Evolutionary conservation across 768 basidiomycete species (phyloP).

Genomic region (Lentinula aciculospora): DNA sequence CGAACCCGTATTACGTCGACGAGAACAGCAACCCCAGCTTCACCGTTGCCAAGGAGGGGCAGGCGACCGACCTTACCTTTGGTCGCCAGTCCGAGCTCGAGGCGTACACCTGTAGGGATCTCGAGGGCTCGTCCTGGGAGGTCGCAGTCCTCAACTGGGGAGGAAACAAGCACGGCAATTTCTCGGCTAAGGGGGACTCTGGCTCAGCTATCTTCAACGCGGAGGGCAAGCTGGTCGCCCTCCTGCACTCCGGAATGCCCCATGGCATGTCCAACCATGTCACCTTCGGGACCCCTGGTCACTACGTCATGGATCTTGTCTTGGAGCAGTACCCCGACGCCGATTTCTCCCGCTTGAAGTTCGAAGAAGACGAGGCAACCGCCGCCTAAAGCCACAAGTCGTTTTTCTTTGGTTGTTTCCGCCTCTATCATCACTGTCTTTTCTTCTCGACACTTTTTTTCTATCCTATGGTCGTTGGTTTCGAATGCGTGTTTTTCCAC

Average conservation of each 20-base stretch:
- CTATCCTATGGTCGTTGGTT: no score
- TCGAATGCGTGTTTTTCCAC: no score
- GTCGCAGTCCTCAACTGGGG: constrained; percentile 25
- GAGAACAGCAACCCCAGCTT: constrained; percentile 21
- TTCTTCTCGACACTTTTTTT: no score
- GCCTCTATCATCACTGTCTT: no score
- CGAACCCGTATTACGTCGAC: constrained; percentile 23
- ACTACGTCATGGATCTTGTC: constrained; percentile 20
- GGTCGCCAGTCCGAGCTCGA: constrained; percentile 28
- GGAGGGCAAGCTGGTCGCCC: constrained; percentile 13
- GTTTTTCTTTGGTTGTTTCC: no score
- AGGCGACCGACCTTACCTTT: constrained; percentile 28
- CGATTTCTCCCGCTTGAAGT: not conserved
- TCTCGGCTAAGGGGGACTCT: constrained; percentile 34
- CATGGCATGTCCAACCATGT: constrained; percentile 14
- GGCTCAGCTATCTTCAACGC: constrained; percentile 32
- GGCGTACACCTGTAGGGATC: constrained; percentile 21
- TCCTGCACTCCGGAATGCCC: constrained; percentile 18
- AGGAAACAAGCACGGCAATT: constrained; percentile 21
- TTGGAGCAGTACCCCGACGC: not conserved
- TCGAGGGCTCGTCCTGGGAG: constrained; percentile 10
- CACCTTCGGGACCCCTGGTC: constrained; percentile 18
- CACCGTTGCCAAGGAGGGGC: constrained; percentile 31
- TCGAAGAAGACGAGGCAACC: not conserved
- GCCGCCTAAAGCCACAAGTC: no score